A percentile compares a stretch with the other conserved stretches of the same genome.
These are phyloP conservation scores for Thalia dealbata DNA, from an alignment of 176 grass and related monocot species.

Conservation along the genomic window DNA sequence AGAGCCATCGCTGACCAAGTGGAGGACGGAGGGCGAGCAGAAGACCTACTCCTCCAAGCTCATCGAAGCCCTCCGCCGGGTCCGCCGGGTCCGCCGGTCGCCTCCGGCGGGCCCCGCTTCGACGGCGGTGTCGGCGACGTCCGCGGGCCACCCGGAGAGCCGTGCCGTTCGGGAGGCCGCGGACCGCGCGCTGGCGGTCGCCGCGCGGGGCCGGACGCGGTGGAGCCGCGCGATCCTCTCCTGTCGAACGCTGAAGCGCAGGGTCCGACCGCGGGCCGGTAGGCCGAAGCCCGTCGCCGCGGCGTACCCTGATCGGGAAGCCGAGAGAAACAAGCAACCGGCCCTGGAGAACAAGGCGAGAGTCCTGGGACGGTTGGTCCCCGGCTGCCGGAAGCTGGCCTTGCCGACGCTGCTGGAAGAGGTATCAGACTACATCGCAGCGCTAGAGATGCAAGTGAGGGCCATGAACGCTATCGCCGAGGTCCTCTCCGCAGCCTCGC, in stretches of 20 bases:
- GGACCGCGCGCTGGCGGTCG: constrained; percentile 58
- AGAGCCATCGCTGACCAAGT: constrained; percentile 25
- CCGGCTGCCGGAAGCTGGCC: constrained; percentile 64
- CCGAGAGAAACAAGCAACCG: constrained; percentile 16
- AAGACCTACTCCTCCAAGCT: constrained; percentile 85
- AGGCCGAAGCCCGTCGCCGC: constrained; percentile 17
- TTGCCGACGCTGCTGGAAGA: constrained; percentile 61
- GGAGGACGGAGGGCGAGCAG: constrained; percentile 73
- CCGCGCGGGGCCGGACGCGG: constrained; percentile 53
- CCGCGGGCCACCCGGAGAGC: neutral
- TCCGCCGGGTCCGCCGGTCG: constrained; percentile 24
- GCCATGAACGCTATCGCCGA: constrained; percentile 69
- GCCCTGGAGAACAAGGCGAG: constrained; percentile 48
- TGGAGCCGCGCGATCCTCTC: constrained; percentile 93
- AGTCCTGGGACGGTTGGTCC: constrained; percentile 63
- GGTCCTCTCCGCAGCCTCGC: constrained; percentile 37
- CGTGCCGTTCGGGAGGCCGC: constrained; percentile 57
- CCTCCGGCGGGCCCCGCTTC: neutral
- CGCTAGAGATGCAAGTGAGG: constrained; percentile 92
- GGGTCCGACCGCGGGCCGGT: constrained; percentile 29
- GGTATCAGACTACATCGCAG: constrained; percentile 75
- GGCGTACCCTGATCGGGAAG: neutral
- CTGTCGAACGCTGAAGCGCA: constrained; percentile 29
- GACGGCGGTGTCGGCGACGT: neutral
- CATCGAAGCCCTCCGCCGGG: constrained; percentile 59